These are phyloP conservation scores for Byssochlamys sp. DNA, from an alignment of 2,329 filamentous ascomycete genomes.

Conservation along the genomic window DNA sequence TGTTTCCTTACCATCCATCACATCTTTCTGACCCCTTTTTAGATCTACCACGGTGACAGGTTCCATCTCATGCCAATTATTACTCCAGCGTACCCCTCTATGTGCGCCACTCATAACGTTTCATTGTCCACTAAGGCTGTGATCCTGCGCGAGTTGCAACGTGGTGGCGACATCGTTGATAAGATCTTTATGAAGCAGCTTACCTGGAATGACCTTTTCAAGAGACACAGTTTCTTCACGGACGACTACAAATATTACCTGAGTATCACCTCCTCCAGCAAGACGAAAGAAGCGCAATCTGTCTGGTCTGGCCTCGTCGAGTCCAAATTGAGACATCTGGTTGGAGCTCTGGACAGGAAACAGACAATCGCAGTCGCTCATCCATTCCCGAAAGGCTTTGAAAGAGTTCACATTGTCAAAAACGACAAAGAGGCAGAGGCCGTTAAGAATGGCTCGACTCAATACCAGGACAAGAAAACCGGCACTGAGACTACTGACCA, in stretches of 20 bases:
- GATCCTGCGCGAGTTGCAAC: constrained; percentile 71
- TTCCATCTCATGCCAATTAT: constrained; percentile 96
- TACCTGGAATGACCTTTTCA: constrained; percentile 79
- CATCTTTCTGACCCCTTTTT: constrained; percentile 4
- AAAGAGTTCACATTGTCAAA: constrained; percentile 64
- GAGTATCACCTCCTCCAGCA: constrained; percentile 72
- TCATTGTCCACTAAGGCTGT: constrained; percentile 75
- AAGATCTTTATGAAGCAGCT: constrained; percentile 67
- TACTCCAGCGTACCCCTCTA: constrained; percentile 91
- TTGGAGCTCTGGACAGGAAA: constrained; percentile 72
- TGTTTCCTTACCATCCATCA: not conserved
- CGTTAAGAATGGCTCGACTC: constrained; percentile 52
- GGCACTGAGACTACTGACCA: constrained; percentile 46
- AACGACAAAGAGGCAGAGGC: constrained; percentile 53
- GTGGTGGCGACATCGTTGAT: constrained; percentile 66
- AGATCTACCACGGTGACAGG: constrained; percentile 69
- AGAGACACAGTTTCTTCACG: constrained; percentile 88
- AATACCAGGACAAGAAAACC: constrained; percentile 47
- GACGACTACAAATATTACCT: constrained; percentile 91
- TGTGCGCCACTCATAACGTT: constrained; percentile 95
- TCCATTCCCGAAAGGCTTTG: constrained; percentile 86
- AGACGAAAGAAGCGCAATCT: constrained; percentile 71
- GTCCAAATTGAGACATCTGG: constrained; percentile 80
- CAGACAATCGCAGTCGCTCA: constrained; percentile 72
- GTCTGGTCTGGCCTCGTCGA: constrained; percentile 87